Conservation (phyloP, 164 flowering plant species). For the Dillenia turbinata region DNA sequence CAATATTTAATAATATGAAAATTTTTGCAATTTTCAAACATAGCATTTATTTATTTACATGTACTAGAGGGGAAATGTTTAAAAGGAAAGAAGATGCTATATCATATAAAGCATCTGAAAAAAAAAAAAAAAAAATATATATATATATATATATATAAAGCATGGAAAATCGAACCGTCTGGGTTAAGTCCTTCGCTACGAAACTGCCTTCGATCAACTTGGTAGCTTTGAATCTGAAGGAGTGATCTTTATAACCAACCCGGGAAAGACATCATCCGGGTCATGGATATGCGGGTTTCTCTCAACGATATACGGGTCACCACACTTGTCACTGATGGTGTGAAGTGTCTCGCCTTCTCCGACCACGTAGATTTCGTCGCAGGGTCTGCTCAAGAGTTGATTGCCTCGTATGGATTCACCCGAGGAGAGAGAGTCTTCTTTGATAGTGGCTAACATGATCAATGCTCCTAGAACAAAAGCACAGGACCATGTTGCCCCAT, state of each 20-base stretch:
- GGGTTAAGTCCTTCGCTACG: no score
- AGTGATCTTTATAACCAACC: constrained; percentile 36
- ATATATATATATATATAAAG: no score
- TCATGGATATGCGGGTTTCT: constrained; percentile 49
- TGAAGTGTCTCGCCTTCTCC: constrained; percentile 54
- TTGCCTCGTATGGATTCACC: constrained; percentile 9
- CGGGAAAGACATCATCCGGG: constrained; percentile 30
- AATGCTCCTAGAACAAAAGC: constrained; percentile 17
- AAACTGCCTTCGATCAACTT: no score
- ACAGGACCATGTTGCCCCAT: constrained; percentile 30
- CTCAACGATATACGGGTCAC: constrained; percentile 50
- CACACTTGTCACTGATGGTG: constrained; percentile 49
- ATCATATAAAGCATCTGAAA: no score
- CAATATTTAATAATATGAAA: no score
- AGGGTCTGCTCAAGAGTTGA: constrained; percentile 19
- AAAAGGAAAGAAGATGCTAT: no score
- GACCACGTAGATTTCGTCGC: constrained; percentile 48
- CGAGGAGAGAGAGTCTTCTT: background rate
- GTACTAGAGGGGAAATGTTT: no score
- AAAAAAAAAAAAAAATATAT: no score
- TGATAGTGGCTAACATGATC: constrained; percentile 17
- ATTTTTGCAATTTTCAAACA: no score
- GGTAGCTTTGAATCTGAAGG: no score
- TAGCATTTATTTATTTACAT: no score
- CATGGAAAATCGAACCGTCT: no score